Evolutionary conservation across 164 flowering plant genomes (phyloP), one percentile per base, ranked within the genome.

Genomic region (Santalum album): DNA sequence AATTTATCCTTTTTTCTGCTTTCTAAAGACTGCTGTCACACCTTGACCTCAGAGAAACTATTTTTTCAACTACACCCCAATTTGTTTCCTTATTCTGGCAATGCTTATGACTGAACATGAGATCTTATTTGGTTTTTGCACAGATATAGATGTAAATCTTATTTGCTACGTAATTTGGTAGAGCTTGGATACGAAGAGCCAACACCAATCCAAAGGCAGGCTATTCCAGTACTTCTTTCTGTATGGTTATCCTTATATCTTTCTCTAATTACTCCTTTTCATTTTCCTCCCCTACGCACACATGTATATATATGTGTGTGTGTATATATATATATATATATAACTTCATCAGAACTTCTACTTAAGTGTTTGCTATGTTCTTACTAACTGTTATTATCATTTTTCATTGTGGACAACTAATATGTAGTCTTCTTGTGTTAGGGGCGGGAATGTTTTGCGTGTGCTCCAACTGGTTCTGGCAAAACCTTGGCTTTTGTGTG

Each of bases 191-290:
- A 75, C 56, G 76, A 71, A 63, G 98, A 91, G 61, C 98, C 98
- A 65, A 91, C 98, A 48, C 92, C 98, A 56, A 91, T 91, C 51
- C 98, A 91, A 80, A 81, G 90, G 86, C 98, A 91, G 92, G 92
- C 95, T 70, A 86, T 91, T 76, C 89, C 98, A 64, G 77, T 84
- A 55, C 88, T 91, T 57, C 69, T 91, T 77, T 88, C 90, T 72
- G 98, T 91, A 91, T 78, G 90, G 58, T 57, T 74, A 73, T 70
- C 63, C 43, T 39, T 57, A 65, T 52, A 54, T 59, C 42, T 38
- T 14, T 38, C 12, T 24, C 68, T 61, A 7, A 55, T 45, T 43
- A 5, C n/a, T 42, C 12, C 21, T 62, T 49, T 48, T 24, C 19
- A 42, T 42, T 2, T n/a, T n/a, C n/a, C n/a, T n/a, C n/a, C n/a